A percentile compares a stretch with the other conserved stretches of the same genome.
Conservation (phyloP, 2,329 filamentous ascomycete species). For the Colletotrichum gloeosporioides region DNA sequence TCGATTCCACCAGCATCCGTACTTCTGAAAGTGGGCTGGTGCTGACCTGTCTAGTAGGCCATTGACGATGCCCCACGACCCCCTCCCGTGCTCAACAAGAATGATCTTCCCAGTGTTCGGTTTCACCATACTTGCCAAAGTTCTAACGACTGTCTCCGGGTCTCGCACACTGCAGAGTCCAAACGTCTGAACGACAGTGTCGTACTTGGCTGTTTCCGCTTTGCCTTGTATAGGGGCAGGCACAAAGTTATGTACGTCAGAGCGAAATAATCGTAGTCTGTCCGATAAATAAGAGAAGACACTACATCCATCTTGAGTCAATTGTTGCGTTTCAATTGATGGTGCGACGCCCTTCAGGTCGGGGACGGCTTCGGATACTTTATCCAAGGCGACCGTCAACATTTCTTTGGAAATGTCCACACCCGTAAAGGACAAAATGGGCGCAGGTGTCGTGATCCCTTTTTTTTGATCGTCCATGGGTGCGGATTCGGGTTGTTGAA, state of each 20-base stretch:
- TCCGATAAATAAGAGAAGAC: constrained; percentile 39
- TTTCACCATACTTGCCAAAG: constrained; percentile 56
- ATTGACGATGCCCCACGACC: constrained; percentile 60
- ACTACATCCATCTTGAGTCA: neutral
- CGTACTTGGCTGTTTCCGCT: constrained; percentile 27
- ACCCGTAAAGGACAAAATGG: constrained; percentile 63
- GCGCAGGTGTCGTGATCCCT: neutral
- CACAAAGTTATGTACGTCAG: constrained; percentile 51
- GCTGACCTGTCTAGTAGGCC: constrained; percentile 60
- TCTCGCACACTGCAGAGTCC: constrained; percentile 67
- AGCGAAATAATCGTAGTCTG: constrained; percentile 52
- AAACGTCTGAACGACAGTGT: constrained; percentile 53
- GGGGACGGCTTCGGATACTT: constrained; percentile 50
- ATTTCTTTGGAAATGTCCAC: constrained; percentile 67
- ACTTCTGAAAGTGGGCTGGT: constrained; percentile 59
- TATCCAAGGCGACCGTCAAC: constrained; percentile 61
- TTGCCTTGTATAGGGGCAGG: constrained; percentile 35
- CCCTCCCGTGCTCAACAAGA: constrained; percentile 67
- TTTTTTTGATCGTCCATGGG: neutral
- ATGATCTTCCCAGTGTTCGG: constrained; percentile 64
- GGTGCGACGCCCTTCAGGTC: constrained; percentile 36
- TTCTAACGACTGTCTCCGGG: constrained; percentile 57
- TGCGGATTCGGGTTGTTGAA: neutral
- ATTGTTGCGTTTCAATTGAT: neutral
- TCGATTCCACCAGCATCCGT: constrained; percentile 73